Percentiles rank a stretch among this genome's conserved stretches.
Evolutionary conservation across 345 rosid genomes (phyloP).

Genomic region (Sisymbrium altissimum): DNA sequence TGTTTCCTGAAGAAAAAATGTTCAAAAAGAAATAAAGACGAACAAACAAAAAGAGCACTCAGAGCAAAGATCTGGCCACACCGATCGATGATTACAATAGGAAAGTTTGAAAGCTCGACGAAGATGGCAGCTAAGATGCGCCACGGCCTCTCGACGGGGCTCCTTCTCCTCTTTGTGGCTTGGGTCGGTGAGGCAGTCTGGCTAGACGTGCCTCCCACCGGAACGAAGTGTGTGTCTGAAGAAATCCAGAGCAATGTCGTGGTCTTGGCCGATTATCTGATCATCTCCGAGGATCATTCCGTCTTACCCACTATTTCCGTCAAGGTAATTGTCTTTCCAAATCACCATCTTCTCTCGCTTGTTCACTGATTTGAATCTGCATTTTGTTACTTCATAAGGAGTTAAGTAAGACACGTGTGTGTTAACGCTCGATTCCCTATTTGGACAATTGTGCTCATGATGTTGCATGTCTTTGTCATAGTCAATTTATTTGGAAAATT

Average conservation of each 20-base stretch:
- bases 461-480: not conserved
- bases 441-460: not conserved
- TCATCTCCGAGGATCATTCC: conserved; percentile 55
- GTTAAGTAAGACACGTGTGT: not conserved
- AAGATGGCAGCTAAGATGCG: conserved; percentile 5
- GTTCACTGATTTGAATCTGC: conserved; percentile 7
- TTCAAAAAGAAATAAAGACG: not conserved
- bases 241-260: conserved; percentile 81
- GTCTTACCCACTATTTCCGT: conserved; percentile 45
- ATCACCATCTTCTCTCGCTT: not conserved
- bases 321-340: conserved; percentile 42
- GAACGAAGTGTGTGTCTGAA: conserved; percentile 95
- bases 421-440: not conserved
- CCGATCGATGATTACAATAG: conserved; percentile 4
- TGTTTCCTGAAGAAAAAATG: not conserved
- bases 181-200: conserved; percentile 53
- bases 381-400: not conserved
- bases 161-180: conserved; percentile 1
- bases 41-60: not conserved
- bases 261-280: conserved; percentile 72
- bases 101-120: conserved; percentile 4
- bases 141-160: not conserved
- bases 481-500: not conserved
- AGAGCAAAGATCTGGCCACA: conserved; percentile 14
- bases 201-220: conserved; percentile 71